Evolutionary conservation across 192 early-diverging fungal genomes (phyloP), one percentile per base, ranked within the genome.

Genomic region (Dimargaris xerosporica): DNA sequence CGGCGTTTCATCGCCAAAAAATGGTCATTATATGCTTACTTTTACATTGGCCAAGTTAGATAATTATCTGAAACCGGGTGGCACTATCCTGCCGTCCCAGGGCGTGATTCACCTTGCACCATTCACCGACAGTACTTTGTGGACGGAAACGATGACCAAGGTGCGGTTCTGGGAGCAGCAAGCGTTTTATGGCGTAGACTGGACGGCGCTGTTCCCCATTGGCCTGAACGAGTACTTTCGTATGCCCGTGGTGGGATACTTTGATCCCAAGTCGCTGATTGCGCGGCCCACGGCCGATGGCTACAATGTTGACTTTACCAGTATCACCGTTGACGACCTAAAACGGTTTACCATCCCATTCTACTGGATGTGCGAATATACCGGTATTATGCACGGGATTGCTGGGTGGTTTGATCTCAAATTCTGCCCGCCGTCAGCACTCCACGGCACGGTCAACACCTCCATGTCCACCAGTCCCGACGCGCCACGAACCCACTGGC

Each of bases 381-480:
- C 96, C 0, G 94, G 91, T 1, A 61, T 95, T 44, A 81, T 94
- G 74, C 93, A 94, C 61, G 96, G 96, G 17, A 81, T 99, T 25
- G 93, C 86, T 43, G 91, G 91, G 43, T 99, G 96, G 96, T 99
- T 99, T 66, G 93, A 99, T 72, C 78, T 99, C 53, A 77, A 71
- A 45, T 96, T 84, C 77, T 80, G 78, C 16, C 82, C 85, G 31
- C 78, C 80, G 28, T 59, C 71, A 1, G 62, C 46, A 3, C 5
- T 44, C 6, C n/a, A 30, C 41, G n/a, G 26, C 5, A 58, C 74
- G 25, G 82, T 79, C 5, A 78, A 82, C 44, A 80, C 82, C n/a
- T 67, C 80, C n/a, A 87, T 98, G 79, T 87, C 88, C 9, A 98
- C 95, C 9, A 76, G 79, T 9, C 95, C 95, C 6, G 64, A 78